Evolutionary conservation across 2,329 filamentous ascomycete species (phyloP), one percentile per base, ranked within the genome.

Genomic region (Aquanectria penicillioides): DNA sequence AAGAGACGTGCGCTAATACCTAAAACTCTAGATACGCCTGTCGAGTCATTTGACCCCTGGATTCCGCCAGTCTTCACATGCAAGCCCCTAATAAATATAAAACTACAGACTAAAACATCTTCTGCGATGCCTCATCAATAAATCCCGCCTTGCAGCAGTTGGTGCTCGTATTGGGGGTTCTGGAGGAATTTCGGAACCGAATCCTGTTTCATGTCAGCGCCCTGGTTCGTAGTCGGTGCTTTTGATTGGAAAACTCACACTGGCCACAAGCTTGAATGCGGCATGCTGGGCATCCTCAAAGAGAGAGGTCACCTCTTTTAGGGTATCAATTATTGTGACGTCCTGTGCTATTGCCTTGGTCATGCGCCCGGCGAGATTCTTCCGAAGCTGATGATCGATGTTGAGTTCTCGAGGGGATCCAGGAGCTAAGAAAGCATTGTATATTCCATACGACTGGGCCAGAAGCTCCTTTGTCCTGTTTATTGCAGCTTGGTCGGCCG

Each of bases 261-360:
- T 97, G 63, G 94, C 95, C 94, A 99, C 98, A 66, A 98, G 81
- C 79, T 98, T 98, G 81, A 98, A 98, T 25, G 98, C 94, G 10
- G 94, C 95, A 63, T 90, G 91, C 73, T 97, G 93, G 5, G 95
- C 94, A 74, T 96, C 92, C 76, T 97, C 93, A 71, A 98, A 97
- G 2, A 98, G 82, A 4, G 86, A 81, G 3, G 91, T 94, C 26
- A 99, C 94, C 74, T 98, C 94, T 64, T 92, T 90, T 28, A 98
- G 79, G 62, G 92, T 97, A 67, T 92, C 89, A 63, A 96, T 89
- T 92, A 98, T 97, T 28, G 93, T 90, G 26, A 90, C 87, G 68
- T 97, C 94, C 71, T 97, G 93, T 22, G 93, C 92, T 25, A 97
- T 94, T 0, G 94, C 93, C 75, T 95, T 93, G 49, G 95, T 99